Conservation (phyloP, 352 stramenopile genomes). For the Phytophthora nicotianae region DNA sequence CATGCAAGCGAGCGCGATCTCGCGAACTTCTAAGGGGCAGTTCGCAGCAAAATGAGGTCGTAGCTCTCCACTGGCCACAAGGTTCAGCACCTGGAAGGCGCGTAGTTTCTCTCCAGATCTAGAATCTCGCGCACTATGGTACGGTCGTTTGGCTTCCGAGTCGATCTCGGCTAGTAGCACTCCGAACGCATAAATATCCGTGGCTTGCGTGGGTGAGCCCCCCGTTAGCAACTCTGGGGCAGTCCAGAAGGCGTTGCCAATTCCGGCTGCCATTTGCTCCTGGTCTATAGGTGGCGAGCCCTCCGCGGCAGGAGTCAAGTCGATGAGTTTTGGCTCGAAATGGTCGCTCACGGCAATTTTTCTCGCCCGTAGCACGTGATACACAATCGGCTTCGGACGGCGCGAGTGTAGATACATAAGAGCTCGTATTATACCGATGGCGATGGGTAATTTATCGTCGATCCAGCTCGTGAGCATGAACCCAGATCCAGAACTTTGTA, state of each 20-base stretch:
- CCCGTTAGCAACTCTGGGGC: conserved; percentile 60
- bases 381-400: conserved; percentile 20
- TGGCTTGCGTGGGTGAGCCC: conserved; percentile 52
- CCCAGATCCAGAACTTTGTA: conserved; percentile 26
- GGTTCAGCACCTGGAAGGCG: conserved; percentile 39
- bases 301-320: conserved; percentile 30
- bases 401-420: conserved; percentile 34
- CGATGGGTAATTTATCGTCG: conserved; percentile 32
- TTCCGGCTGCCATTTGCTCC: conserved; percentile 29
- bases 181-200: conserved; percentile 73
- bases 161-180: conserved; percentile 58
- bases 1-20: conserved; percentile 40
- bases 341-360: conserved; percentile 34
- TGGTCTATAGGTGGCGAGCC: conserved; percentile 23
- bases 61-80: conserved; percentile 38
- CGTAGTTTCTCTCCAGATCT: conserved; percentile 26
- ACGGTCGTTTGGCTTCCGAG: conserved; percentile 33
- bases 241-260: conserved; percentile 37
- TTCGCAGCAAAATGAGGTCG: conserved; percentile 37
- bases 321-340: conserved; percentile 29
- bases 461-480: conserved; percentile 29
- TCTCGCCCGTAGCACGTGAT: conserved; percentile 28
- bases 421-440: conserved; percentile 23
- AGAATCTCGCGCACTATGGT: conserved; percentile 20
- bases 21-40: conserved; percentile 30